Evolutionary conservation across 495 filamentous ascomycete species (phyloP), one percentile per base, ranked within the genome.

Genomic region (Penicilliopsis zonata): DNA sequence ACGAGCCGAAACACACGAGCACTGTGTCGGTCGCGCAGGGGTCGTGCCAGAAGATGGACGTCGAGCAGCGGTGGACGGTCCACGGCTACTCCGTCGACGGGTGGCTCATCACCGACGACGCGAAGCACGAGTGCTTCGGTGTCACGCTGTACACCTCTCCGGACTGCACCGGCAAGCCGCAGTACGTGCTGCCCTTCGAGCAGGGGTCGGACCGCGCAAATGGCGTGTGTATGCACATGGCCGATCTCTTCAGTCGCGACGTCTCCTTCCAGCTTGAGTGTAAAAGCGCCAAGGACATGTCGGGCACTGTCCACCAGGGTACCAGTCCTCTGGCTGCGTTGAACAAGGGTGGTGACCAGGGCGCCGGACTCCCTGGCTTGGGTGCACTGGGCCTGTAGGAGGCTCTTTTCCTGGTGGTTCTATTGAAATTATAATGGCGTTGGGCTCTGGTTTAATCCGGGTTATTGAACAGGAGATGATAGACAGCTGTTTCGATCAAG

Each of bases 51-150:
- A 35, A 31, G 31, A 17, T 27, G 14, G 27, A 34, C 9, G 7
- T 35, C 24, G 10, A 19, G 9, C n/a, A 35, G 3, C 14, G 13
- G 18, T 2, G 33, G 13, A 28, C 34, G 1, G 38, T 42, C 26
- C 33, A 42, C 20, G 29, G 38, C 9, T 46, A 46, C 36, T 35
- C 38, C 13, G 22, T 46, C 30, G 12, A 12, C 20, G 36, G 30
- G 5, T 30, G 31, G 3, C 12, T 35, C 13, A 24, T 42, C 20
- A 46, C 38, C 28, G 24, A 31, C 3, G 33, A 37, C 13, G 31
- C 42, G 3, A 23, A 26, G 4, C 9, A 9, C 2, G 23, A 28
- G 9, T 46, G 43, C 25, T 27, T 33, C 13, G 43, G 18, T 16
- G 25, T 46, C 3, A 38, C 9, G 10, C 18, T 46, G 30, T 42